phyloP scores from a whole-genome alignment of 139 green algal species.

The Trebouxia sp. region DNA sequence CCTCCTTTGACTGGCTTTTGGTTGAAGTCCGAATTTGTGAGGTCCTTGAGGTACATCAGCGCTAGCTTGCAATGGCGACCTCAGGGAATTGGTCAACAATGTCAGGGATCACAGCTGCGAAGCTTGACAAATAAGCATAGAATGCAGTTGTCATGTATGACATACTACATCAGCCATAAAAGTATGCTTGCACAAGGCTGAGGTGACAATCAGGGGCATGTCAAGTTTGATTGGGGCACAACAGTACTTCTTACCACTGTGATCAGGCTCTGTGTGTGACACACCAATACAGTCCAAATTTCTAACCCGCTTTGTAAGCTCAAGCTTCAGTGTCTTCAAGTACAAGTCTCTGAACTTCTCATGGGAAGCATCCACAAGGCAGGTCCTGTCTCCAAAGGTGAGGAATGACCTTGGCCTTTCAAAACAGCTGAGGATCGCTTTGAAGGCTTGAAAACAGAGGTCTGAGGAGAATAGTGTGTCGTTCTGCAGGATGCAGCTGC shows the following conservation, averaged over 20 bases:
- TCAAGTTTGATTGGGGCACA: neutral
- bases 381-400: conserved; percentile 90
- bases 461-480: conserved; percentile 48
- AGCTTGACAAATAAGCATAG: neutral
- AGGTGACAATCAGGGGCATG: too few relatives aligned
- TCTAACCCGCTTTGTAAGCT: conserved; percentile 51
- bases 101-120: conserved; percentile 76
- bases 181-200: too few relatives aligned
- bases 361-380: conserved; percentile 91
- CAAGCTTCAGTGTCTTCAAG: conserved; percentile 60
- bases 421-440: conserved; percentile 87
- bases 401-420: conserved; percentile 92
- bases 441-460: conserved; percentile 56
- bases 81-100: conserved; percentile 84
- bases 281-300: conserved; percentile 89
- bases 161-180: too few relatives aligned
- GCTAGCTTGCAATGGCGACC: conserved; percentile 81
- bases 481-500: conserved; percentile 58
- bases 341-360: conserved; percentile 96
- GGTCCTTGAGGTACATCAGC: conserved; percentile 69
- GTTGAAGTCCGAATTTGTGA: conserved; percentile 70
- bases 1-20: conserved; percentile 81
- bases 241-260: conserved; percentile 62
- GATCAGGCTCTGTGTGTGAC: conserved; percentile 91
- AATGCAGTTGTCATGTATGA: too few relatives aligned